These are phyloP conservation scores for Fusarium irregulare DNA, from an alignment of 2,329 filamentous ascomycete species.

Conservation along the genomic window DNA sequence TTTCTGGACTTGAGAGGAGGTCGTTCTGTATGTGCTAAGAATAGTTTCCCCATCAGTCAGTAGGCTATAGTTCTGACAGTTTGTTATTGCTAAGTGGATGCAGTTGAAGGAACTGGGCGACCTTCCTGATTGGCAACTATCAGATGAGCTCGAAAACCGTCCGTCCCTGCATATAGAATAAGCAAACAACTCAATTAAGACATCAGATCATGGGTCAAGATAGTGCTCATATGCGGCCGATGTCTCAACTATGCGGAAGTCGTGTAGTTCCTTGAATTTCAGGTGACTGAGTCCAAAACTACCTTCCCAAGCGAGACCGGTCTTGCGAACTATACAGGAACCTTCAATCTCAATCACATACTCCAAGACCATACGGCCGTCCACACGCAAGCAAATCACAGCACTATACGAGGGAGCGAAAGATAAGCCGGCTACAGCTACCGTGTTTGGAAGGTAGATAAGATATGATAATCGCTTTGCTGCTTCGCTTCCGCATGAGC, in stretches of 20 bases:
- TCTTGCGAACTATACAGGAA: neutral
- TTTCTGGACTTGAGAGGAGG: too few species aligned
- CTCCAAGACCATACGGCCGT: neutral
- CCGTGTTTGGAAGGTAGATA: slow-evolving; percentile 26
- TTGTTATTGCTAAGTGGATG: neutral
- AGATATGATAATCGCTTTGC: neutral
- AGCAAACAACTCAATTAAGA: neutral
- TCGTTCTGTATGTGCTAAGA: too few species aligned
- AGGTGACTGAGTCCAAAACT: neutral
- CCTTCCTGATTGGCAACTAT: neutral
- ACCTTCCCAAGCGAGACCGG: slow-evolving; percentile 1
- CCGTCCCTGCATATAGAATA: neutral
- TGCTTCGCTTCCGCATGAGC: neutral
- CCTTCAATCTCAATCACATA: neutral
- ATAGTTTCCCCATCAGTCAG: neutral
- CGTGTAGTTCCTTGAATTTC: neutral
- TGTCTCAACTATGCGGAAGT: neutral
- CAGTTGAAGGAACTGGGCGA: neutral
- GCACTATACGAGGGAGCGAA: neutral
- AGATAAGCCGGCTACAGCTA: slow-evolving; percentile 15
- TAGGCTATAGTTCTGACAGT: rapidly evolving
- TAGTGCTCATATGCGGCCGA: neutral
- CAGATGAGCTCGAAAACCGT: neutral
- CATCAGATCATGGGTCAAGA: neutral
- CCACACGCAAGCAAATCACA: neutral